Base-by-base conservation (phyloP, 805 yeast species). In the Ogataea polymorpha region DNA sequence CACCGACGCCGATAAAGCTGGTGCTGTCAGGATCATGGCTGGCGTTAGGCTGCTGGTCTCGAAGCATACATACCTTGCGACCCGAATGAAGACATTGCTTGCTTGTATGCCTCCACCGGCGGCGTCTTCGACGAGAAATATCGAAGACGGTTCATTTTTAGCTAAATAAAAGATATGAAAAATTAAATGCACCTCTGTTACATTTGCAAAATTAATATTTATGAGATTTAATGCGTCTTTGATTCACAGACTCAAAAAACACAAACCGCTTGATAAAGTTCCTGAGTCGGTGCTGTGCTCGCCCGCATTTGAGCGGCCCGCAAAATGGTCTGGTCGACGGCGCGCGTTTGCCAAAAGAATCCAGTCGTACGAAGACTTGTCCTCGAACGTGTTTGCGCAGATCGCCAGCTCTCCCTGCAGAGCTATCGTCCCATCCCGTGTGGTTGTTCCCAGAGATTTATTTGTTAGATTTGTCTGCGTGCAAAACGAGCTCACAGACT, bases 11-110 rank as follows among this genome's bases (percentile, higher is more conserved):
- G 59, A 59, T n/a, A 39, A 33, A 11, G 56, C 59, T 13, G 71
- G 63, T 2, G 80, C 73, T 1, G 87, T 81, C 21, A 82, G 58
- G 14, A 82, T 70, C 76, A 79, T 74, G 3, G 81, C 84, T 38
- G 27, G 12, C 7, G 30, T 37, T 75, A 75, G 13, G 76, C 27
- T 24, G 27, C 27, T 73, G 28, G 74, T 63, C 24, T 7, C 6
- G 14, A 5, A 12, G 13, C 14, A 2, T 8, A 50, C 64, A 13
- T 50, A 59, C 64, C 64, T 45, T 64, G 68, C 7, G 66, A 60
- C 5, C 67, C 63, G 16, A 63, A 50, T 2, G 65, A 54, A 1
- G 69, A 52, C 67, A 65, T 63, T 1, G 67, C 46, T 12, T 63
- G 62, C 37, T 55, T 56, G 44, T 54, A 65, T 3, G 51, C 53